Base-by-base conservation (phyloP, 768 basidiomycete species). In the Amanita rimosa region DNA sequence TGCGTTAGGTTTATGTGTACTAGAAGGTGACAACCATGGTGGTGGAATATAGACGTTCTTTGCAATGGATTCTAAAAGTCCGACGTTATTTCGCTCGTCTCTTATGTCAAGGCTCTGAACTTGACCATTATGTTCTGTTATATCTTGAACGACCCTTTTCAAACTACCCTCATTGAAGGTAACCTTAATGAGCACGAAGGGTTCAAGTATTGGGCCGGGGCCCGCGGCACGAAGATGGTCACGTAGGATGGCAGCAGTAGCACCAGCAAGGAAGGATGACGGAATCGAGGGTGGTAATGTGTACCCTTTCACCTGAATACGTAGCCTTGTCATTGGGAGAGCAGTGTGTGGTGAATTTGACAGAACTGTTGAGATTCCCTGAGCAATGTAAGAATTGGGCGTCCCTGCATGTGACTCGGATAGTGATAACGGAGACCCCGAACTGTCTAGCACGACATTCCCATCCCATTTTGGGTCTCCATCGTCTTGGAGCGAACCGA, bases 121-220 rank as follows among this genome's bases (percentile, higher is more conserved):
- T 58, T 90, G 86, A n/a, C 85, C 88, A 1, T 80, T 78, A 52
- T 83, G 76, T 59, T 91, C 88, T 8, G 83, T 85, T n/a, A 93
- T 66, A 56, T 93, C 90, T 57, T 83, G 87, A 40, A 90, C 76
- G 17, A 86, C 79, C 56, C 79, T 85, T 19, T 90, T 88, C 2
- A 92, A 67, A 50, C 70, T 71, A 51, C 81, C 77, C 53, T 83
- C 82, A 21, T 70, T 68, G 6, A 88, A 78, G 13, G 75, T 76
- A 40, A 88, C 71, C 55, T 81, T 88, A 54, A 90, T 66, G 26
- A 67, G 65, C 21, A 88, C 72, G 54, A 78, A 92, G 8, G 91
- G 89, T 58, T 93, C 90, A 62, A 90, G 71, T 37, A 93, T 62
- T 3, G 84, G 72, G 1, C 89, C 90, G 57, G 78, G 71, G 8